phyloP scores from a whole-genome alignment of 2,329 filamentous ascomycete genomes.

The Tolypocladium amazonense region DNA sequence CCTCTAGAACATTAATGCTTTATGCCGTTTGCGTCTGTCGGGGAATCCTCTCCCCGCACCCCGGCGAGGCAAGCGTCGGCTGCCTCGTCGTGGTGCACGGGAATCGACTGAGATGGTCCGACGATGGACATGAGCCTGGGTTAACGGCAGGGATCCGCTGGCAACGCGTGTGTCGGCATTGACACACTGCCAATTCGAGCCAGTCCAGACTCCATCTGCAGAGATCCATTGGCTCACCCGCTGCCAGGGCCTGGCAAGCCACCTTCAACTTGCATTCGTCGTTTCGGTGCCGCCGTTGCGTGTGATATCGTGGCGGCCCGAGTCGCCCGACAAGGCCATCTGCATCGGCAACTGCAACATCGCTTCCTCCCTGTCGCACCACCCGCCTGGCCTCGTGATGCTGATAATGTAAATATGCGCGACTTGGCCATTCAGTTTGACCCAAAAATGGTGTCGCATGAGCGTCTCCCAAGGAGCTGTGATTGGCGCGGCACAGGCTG shows the following conservation, averaged over 20 bases:
- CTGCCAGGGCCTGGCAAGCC: not conserved
- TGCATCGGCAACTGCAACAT: not conserved
- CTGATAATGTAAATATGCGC: not conserved
- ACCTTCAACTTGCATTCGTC: not conserved
- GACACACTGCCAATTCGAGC: not conserved
- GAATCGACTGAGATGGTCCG: not conserved
- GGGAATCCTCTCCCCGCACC: too few species aligned
- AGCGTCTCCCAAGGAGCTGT: not conserved
- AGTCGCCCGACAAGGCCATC: not conserved
- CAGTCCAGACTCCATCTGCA: not conserved
- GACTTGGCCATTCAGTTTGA: not conserved
- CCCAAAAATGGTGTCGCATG: not conserved
- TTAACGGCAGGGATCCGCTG: not conserved
- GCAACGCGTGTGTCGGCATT: not conserved
- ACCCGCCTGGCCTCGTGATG: not conserved
- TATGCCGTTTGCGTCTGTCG: not conserved
- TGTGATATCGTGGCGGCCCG: not conserved
- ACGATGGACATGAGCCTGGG: not conserved
- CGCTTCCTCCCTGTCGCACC: not conserved
- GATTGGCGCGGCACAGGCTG: constrained; percentile 4
- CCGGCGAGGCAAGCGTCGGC: not conserved
- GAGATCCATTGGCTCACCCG: not conserved
- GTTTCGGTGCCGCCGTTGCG: too few species aligned
- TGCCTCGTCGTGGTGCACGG: not conserved
- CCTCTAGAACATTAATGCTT: not conserved